Percentiles rank a stretch among this genome's conserved stretches.
These are phyloP conservation scores for Mycena belliarum DNA, from an alignment of 768 basidiomycete genomes.

Conservation along the genomic window DNA sequence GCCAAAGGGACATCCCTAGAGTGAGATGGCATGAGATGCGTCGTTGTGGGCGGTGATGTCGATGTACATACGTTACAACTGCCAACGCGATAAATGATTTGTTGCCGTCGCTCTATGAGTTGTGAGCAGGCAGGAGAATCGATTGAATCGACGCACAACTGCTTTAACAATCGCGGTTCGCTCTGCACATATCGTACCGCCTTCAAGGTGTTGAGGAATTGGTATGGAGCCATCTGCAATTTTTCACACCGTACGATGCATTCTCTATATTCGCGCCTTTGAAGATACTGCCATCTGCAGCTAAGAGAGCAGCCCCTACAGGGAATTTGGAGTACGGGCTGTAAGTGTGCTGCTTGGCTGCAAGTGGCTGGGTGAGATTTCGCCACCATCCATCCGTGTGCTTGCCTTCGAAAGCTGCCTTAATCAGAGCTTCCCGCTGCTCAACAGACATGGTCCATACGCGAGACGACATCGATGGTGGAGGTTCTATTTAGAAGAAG, in stretches of 20 bases:
- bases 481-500: too few species aligned
- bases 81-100: conserved; percentile 74
- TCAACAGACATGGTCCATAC: conserved; percentile 17
- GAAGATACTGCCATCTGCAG: conserved; percentile 68
- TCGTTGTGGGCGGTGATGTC: neutral
- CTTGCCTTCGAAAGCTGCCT: conserved; percentile 21
- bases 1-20: conserved; percentile 66
- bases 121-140: neutral
- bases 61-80: conserved; percentile 64
- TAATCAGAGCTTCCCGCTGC: conserved; percentile 18
- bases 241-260: conserved; percentile 77
- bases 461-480: neutral
- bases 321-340: conserved; percentile 89
- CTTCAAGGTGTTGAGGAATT: conserved; percentile 38
- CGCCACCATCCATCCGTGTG: neutral
- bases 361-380: conserved; percentile 27
- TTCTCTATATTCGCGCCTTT: conserved; percentile 91
- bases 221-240: neutral
- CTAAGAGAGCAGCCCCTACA: conserved; percentile 87
- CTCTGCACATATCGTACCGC: conserved; percentile 92
- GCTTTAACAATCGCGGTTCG: conserved; percentile 95
- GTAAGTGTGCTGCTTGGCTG: conserved; percentile 75
- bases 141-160: conserved; percentile 54
- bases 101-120: conserved; percentile 75
- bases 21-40: neutral